Percentiles rank a stretch among this genome's conserved stretches.
phyloP scores from a whole-genome alignment of 805 yeast species.

The Saturnispora saitoi region DNA sequence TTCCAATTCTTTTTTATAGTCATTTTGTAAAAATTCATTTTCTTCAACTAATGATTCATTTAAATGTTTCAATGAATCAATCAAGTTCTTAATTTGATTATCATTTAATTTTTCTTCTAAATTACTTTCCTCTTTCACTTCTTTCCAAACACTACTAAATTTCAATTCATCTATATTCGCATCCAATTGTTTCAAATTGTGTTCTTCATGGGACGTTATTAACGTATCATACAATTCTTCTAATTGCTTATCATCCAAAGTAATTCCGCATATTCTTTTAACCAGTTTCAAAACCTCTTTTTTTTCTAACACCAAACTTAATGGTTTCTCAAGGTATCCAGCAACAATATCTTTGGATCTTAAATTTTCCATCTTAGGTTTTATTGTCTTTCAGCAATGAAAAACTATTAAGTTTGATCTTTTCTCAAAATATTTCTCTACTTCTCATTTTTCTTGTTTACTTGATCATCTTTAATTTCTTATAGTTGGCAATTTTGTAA shows the following conservation, averaged over 20 bases:
- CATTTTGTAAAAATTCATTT: slow-evolving; percentile 6
- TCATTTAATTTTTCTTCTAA: slow-evolving; percentile 11
- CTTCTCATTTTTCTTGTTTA: neutral
- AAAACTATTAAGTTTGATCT: neutral
- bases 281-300: slow-evolving; percentile 16
- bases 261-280: slow-evolving; percentile 7
- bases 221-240: slow-evolving; percentile 16
- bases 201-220: slow-evolving; percentile 1
- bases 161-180: slow-evolving; percentile 6
- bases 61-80: slow-evolving; percentile 22
- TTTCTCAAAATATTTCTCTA: neutral
- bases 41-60: slow-evolving; percentile 21
- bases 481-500: neutral
- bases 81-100: slow-evolving; percentile 14
- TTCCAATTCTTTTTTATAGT: slow-evolving; percentile 14
- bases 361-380: slow-evolving; percentile 10
- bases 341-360: slow-evolving; percentile 20
- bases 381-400: neutral
- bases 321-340: slow-evolving; percentile 19
- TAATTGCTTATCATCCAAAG: neutral
- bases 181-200: slow-evolving; percentile 1
- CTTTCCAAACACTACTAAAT: neutral
- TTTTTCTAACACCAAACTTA: slow-evolving; percentile 18
- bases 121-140: neutral
- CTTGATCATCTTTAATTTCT: neutral